Evolutionary conservation across 2,329 filamentous ascomycete species (phyloP).

Genomic region (Penicillium decumbens): DNA sequence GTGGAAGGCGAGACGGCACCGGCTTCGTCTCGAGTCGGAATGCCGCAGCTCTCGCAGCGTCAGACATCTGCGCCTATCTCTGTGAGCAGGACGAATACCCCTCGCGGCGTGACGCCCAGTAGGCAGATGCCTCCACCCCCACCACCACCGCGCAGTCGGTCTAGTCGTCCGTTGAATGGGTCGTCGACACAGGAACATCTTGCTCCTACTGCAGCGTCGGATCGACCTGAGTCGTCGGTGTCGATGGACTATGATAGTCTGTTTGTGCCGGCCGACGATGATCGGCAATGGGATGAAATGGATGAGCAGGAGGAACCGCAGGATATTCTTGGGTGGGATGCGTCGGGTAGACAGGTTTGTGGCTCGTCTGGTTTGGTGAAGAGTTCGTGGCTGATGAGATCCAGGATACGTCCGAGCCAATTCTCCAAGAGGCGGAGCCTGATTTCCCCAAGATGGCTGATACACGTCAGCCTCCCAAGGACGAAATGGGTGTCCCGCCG

Average conservation of each 20-base stretch:
- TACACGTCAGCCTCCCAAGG: constrained; percentile 17
- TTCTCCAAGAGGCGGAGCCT: constrained; percentile 34
- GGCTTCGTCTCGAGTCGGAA: constrained; percentile 39
- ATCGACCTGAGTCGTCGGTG: constrained; percentile 24
- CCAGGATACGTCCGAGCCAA: constrained; percentile 31
- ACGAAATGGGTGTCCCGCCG: constrained; percentile 43
- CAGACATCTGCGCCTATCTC: constrained; percentile 32
- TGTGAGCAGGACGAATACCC: constrained; percentile 6
- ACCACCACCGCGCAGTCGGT: constrained; percentile 23
- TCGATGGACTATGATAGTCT: constrained; percentile 52
- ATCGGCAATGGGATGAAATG: constrained; percentile 57
- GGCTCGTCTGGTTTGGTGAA: not conserved
- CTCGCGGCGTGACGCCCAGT: constrained; percentile 10
- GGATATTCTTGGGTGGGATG: constrained; percentile 60
- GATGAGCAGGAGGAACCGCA: constrained; percentile 52
- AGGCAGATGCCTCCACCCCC: constrained; percentile 28
- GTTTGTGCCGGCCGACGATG: constrained; percentile 59
- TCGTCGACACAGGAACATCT: constrained; percentile 25
- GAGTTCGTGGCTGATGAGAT: constrained; percentile 40
- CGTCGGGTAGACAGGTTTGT: constrained; percentile 18
- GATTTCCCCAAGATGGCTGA: constrained; percentile 15
- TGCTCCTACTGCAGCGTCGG: constrained; percentile 19
- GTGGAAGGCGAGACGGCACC: constrained; percentile 38
- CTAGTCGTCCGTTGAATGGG: constrained; percentile 34
- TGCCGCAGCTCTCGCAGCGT: constrained; percentile 39